Conservation (phyloP, 2,329 filamentous ascomycete species). For the Fusarium tjaetaba region DNA sequence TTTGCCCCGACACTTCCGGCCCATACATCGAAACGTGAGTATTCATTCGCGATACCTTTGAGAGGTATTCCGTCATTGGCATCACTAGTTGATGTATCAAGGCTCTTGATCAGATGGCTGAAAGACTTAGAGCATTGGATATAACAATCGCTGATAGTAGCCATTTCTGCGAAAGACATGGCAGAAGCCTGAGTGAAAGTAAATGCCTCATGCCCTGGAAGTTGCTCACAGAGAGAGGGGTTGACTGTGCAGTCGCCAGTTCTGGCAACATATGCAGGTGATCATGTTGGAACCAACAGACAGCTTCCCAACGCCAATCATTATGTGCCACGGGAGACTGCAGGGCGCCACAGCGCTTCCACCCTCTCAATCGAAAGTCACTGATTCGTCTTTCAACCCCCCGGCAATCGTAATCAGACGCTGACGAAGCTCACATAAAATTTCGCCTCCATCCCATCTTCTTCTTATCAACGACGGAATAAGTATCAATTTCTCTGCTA, state of each 20-base stretch:
- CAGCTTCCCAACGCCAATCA: background rate
- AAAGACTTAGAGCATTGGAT: background rate
- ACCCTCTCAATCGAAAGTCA: background rate
- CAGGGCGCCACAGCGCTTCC: background rate
- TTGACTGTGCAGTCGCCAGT: background rate
- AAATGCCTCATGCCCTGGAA: background rate
- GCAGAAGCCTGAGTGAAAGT: background rate
- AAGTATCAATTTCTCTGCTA: background rate
- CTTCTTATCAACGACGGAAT: background rate
- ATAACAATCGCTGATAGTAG: background rate
- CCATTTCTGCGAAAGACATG: background rate
- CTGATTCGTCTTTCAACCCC: background rate
- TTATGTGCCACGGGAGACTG: background rate
- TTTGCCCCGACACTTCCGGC: background rate
- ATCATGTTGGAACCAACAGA: background rate
- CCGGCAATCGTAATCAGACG: background rate
- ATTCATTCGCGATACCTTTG: background rate
- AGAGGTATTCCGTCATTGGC: background rate
- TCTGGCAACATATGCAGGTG: background rate
- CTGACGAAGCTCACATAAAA: background rate
- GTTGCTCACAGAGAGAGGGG: background rate
- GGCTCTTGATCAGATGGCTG: background rate
- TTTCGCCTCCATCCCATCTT: background rate
- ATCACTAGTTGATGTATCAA: background rate
- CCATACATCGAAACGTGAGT: background rate